A percentile compares a stretch with the other conserved stretches of the same genome.
phyloP scores from a whole-genome alignment of 1,139 yeast genomes.

The Sugiyamaella grinbergsii region DNA sequence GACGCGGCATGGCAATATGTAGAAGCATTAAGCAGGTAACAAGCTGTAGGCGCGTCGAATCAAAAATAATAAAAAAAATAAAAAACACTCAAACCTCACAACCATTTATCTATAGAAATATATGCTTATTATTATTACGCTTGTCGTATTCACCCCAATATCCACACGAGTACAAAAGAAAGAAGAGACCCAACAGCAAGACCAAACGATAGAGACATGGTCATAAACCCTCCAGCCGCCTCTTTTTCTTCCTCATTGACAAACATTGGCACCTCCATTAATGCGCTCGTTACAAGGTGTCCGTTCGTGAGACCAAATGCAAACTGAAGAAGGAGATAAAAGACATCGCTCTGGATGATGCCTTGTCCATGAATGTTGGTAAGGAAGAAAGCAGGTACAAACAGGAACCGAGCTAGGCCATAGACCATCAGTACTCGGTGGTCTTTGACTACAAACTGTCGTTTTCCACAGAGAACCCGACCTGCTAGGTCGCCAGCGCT shows the following conservation, averaged over 20 bases:
- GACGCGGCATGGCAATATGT: conserved; percentile 33
- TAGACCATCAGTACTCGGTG: conserved; percentile 29
- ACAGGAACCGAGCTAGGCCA: conserved; percentile 51
- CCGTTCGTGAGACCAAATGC: conserved; percentile 87
- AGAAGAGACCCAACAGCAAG: conserved; percentile 74
- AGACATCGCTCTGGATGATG: conserved; percentile 58
- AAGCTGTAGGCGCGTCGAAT: too few species aligned
- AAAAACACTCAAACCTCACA: too few species aligned
- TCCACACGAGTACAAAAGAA: conserved; percentile 63
- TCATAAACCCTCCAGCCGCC: conserved; percentile 93
- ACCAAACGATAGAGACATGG: conserved; percentile 73
- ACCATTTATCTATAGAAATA: conserved; percentile 10
- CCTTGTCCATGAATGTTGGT: conserved; percentile 58
- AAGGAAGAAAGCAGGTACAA: conserved; percentile 48
- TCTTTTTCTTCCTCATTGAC: conserved; percentile 68
- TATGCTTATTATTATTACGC: neutral
- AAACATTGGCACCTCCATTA: conserved; percentile 72
- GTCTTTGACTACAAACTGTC: conserved; percentile 42
- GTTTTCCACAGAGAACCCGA: conserved; percentile 63
- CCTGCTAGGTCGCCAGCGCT: conserved; percentile 86
- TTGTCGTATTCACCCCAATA: conserved; percentile 14
- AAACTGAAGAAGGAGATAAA: conserved; percentile 71
- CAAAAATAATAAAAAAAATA: too few species aligned
- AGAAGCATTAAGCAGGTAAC: conserved; percentile 22
- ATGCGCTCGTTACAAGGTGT: conserved; percentile 74